Base-by-base conservation (phyloP, 1,139 yeast genomes). In the Suhomyces terraborum region DNA sequence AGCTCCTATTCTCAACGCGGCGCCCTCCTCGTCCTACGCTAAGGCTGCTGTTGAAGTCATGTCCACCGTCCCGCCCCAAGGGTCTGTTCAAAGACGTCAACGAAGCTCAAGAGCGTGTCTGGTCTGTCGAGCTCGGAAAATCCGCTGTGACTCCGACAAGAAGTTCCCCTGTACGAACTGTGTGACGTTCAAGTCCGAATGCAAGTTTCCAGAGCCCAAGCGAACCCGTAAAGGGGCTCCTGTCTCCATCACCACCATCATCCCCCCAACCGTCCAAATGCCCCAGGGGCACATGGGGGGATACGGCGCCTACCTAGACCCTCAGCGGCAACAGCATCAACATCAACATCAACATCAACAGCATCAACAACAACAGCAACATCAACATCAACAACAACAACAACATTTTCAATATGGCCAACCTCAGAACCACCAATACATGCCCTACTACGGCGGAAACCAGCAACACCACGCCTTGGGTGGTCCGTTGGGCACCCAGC, bases 251-350 rank as follows among this genome's bases (percentile, higher is more conserved):
- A 91, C 71, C 3, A 93, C 98, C 42, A 91, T 73, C 0, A 98
- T 98, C 65, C 98, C 98, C 47, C 98, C 98, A 74, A 91, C 98
- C 37, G 91, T 73, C n/a, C 89, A 88, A 94, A 89, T 88, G 63
- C 91, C 98, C 12, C 29, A 32, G 20, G 32, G 30, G 4, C 31
- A 17, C 6, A 12, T 30, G 17, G 32, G 12, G 17, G 24, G 20
- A 12, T 30, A 30, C 24, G 24, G 18, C 2, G 16, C 27, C 17
- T 18, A 28, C n/a, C 14, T 35, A 23, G 35, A 32, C 26, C 26
- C 5, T 10, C 18, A 13, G 20, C 17, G 26, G 9, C 35, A 24
- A 8, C 6, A 12, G 6, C 16, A 24, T 4, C 27, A 24, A 9
- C 27, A 24, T 8, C 27, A 24, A 12, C 13, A 24, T 24, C 27